These are phyloP conservation scores for Knoxdaviesia proteae DNA, from an alignment of 2,329 filamentous ascomycete species.

Conservation along the genomic window DNA sequence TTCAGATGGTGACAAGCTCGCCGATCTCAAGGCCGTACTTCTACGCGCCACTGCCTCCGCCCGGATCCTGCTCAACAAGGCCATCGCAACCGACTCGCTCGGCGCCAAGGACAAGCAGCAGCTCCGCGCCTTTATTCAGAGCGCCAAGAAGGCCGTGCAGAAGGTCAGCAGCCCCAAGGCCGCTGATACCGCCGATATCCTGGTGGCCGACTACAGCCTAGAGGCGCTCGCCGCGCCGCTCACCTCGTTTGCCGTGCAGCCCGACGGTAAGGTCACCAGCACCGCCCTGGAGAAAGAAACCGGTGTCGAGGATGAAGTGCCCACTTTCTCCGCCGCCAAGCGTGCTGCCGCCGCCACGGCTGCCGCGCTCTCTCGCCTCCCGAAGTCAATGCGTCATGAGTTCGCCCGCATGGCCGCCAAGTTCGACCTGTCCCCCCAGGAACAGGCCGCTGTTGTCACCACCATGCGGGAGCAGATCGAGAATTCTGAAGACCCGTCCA, in stretches of 20 bases:
- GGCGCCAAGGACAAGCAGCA: conserved; percentile 55
- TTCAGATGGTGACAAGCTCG: background rate
- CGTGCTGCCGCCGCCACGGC: conserved; percentile 1
- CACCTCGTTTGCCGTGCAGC: conserved; percentile 2
- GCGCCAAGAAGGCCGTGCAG: conserved; percentile 38
- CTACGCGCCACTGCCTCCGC: conserved; percentile 33
- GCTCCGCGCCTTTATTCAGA: conserved; percentile 49
- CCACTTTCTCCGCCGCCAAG: background rate
- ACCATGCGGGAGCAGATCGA: conserved; percentile 44
- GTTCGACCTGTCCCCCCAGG: conserved; percentile 19
- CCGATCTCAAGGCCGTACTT: conserved; percentile 15
- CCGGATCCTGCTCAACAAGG: conserved; percentile 34
- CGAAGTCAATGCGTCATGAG: too few relatives aligned
- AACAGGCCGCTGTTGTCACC: conserved; percentile 28
- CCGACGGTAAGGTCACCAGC: too few relatives aligned
- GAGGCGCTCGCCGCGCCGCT: conserved; percentile 31
- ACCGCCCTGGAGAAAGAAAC: too few relatives aligned
- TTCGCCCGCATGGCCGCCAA: background rate
- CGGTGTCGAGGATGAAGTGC: background rate
- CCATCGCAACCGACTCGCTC: conserved; percentile 19
- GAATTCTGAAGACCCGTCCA: conserved; percentile 55
- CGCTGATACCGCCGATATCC: conserved; percentile 17
- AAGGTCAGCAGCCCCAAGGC: conserved; percentile 7
- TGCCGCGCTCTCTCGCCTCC: conserved; percentile 2
- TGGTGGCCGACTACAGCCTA: conserved; percentile 18